A percentile compares a stretch with the other conserved stretches of the same genome.
Conservation (phyloP, 257 asterid species). For the Ballota nigra region DNA sequence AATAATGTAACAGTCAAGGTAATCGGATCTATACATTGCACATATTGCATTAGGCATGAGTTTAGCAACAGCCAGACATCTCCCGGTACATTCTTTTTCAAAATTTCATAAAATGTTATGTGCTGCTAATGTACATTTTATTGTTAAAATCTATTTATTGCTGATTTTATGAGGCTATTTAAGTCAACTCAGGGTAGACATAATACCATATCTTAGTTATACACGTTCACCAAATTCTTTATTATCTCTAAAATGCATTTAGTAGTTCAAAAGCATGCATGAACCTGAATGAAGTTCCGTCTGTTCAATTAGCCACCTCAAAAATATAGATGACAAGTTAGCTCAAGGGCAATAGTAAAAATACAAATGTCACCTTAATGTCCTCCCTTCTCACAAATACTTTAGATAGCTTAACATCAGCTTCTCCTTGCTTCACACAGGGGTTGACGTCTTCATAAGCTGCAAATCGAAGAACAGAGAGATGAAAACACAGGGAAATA, state of each 20-base stretch:
- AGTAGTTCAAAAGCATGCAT: background rate
- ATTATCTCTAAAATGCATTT: conserved; percentile 6
- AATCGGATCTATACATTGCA: conserved; percentile 39
- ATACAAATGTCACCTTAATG: background rate
- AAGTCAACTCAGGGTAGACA: background rate
- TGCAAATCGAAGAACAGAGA: conserved; percentile 32
- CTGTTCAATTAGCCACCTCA: background rate
- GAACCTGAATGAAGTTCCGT: too few species aligned
- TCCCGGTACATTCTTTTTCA: conserved; percentile 11
- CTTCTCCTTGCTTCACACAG: conserved; percentile 26
- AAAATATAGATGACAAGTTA: background rate
- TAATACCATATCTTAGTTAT: background rate
- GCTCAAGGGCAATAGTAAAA: background rate
- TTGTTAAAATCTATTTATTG: background rate
- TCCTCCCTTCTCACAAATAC: too few species aligned
- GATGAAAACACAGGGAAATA: conserved; percentile 27
- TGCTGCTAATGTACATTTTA: background rate
- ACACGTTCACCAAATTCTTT: background rate
- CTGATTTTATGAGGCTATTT: background rate
- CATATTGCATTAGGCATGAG: conserved; percentile 28
- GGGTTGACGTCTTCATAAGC: conserved; percentile 23
- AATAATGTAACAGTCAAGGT: conserved; percentile 33
- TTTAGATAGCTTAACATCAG: background rate
- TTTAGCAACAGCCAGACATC: conserved; percentile 25
- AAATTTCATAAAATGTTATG: background rate